Percentiles rank a stretch among this genome's conserved stretches.
Conservation (phyloP, 495 filamentous ascomycete genomes). For the Amorphotheca resinae region DNA sequence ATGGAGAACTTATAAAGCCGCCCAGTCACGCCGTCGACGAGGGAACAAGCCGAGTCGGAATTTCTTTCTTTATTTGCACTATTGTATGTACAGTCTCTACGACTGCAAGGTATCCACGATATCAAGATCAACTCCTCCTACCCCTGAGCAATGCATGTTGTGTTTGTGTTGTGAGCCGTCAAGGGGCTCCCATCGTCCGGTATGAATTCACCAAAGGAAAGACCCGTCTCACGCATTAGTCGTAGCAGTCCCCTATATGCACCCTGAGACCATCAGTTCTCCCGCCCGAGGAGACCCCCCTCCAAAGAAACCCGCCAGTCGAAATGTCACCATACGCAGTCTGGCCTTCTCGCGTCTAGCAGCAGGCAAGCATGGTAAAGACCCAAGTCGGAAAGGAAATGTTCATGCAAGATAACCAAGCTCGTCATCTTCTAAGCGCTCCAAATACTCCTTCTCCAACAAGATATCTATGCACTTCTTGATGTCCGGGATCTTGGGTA, state of each 20-base stretch:
- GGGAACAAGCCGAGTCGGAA: too few relatives aligned
- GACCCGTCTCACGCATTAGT: conserved; percentile 2
- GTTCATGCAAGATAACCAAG: conserved; percentile 75
- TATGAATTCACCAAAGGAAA: conserved; percentile 4
- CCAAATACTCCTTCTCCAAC: conserved; percentile 97
- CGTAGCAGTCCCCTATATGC: conserved; percentile 8
- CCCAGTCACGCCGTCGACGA: too few relatives aligned
- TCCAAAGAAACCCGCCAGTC: background rate
- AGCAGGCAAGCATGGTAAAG: background rate
- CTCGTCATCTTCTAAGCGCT: conserved; percentile 87
- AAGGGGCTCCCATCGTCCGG: background rate
- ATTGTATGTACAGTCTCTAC: background rate
- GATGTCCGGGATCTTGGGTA: conserved; percentile 86
- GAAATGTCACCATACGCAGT: background rate
- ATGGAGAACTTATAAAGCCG: too few relatives aligned
- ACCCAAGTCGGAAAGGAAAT: background rate
- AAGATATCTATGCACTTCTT: conserved; percentile 99
- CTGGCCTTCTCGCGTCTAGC: background rate
- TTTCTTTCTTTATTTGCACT: too few relatives aligned
- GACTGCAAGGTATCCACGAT: conserved; percentile 14
- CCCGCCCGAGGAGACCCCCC: background rate
- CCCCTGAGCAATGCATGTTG: conserved; percentile 17
- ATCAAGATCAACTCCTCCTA: conserved; percentile 15
- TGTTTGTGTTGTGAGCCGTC: background rate
- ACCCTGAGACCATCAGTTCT: background rate